Evolutionary conservation across 2,329 filamentous ascomycete genomes (phyloP).

Genomic region (Fusarium dlaminii): DNA sequence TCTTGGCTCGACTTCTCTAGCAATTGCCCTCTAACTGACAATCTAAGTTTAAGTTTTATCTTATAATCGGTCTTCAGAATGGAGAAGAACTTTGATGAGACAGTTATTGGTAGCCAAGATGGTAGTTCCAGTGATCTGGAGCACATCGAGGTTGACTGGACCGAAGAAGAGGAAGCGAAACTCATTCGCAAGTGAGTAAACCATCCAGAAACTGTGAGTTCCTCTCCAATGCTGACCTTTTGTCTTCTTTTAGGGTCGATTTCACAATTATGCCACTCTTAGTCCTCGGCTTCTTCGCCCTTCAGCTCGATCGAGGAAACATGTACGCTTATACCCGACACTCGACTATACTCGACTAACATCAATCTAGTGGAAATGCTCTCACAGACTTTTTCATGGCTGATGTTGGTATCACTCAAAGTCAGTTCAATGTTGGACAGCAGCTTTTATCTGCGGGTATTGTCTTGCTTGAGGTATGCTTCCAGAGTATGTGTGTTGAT

Average conservation of each 20-base stretch:
- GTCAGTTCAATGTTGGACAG: constrained; percentile 59
- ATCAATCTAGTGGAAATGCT: constrained; percentile 48
- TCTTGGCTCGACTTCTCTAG: not conserved
- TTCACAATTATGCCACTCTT: constrained; percentile 57
- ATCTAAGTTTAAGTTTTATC: not conserved
- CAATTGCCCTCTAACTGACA: not conserved
- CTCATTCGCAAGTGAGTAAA: constrained; percentile 43
- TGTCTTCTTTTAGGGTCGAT: constrained; percentile 50
- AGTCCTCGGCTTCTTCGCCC: constrained; percentile 57
- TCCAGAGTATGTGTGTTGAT: too few species aligned
- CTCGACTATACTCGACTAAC: not conserved
- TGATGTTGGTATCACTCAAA: constrained; percentile 57
- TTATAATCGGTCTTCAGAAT: not conserved
- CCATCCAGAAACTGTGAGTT: not conserved
- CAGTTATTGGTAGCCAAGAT: constrained; percentile 1
- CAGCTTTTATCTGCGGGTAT: constrained; percentile 59
- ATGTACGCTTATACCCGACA: constrained; percentile 40
- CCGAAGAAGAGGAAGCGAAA: constrained; percentile 41
- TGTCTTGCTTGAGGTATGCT: constrained; percentile 50
- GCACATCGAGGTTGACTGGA: constrained; percentile 38
- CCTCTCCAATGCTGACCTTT: too few species aligned
- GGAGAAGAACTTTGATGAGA: constrained; percentile 29
- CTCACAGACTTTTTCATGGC: constrained; percentile 56
- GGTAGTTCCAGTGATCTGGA: constrained; percentile 25
- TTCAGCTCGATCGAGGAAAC: constrained; percentile 51